A percentile compares a stretch with the other conserved stretches of the same genome.
Evolutionary conservation across 352 stramenopile genomes (phyloP).

Genomic region (Blastocystis sp.): DNA sequence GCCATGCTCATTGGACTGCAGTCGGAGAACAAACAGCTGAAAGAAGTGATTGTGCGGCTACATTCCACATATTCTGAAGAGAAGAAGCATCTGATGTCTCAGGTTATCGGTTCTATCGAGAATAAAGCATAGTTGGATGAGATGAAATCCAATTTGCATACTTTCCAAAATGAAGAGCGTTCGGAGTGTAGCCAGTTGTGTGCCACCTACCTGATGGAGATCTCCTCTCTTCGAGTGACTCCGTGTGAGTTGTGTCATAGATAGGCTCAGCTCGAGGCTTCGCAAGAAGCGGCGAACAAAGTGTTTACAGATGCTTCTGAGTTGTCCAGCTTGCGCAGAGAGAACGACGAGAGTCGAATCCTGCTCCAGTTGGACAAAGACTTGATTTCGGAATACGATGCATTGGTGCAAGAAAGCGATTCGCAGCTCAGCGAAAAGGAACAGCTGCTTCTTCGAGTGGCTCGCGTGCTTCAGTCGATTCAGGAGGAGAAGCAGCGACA

Average conservation of each 20-base stretch:
- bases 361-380: neutral
- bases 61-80: neutral
- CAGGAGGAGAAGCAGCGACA: neutral
- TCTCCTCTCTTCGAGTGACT: neutral
- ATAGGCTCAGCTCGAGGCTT: neutral
- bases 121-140: neutral
- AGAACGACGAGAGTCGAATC: neutral
- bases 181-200: neutral
- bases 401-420: neutral
- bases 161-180: neutral
- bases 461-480: neutral
- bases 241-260: neutral
- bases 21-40: constrained; percentile 21
- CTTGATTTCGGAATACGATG: constrained; percentile 8
- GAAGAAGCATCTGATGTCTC: neutral
- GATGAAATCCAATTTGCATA: neutral
- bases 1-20: neutral
- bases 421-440: neutral
- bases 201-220: neutral
- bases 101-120: neutral
- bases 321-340: neutral
- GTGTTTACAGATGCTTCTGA: neutral
- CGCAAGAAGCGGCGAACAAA: neutral
- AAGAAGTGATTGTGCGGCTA: neutral
- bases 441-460: neutral